These are phyloP conservation scores for Trypanosoma brucei DNA, from an alignment of 208 protist species.

Conservation along the genomic window DNA sequence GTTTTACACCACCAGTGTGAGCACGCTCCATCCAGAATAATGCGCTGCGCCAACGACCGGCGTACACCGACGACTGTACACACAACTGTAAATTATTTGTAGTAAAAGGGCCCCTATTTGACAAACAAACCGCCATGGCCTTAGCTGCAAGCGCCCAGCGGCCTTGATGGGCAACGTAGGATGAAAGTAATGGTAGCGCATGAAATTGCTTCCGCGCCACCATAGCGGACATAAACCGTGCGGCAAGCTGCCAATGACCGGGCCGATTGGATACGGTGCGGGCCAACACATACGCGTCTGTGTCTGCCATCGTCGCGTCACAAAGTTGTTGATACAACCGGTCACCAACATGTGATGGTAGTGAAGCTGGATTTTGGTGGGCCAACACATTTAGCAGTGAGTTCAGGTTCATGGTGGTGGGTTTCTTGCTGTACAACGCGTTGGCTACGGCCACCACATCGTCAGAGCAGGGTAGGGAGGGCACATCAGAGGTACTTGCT, in stretches of 20 bases:
- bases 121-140: constrained; percentile 65
- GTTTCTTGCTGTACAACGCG: constrained; percentile 42
- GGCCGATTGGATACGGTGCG: constrained; percentile 60
- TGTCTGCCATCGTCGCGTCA: constrained; percentile 16
- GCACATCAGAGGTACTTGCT: background rate
- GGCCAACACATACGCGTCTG: constrained; percentile 50
- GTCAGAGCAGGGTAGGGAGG: background rate
- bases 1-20: constrained; percentile 27
- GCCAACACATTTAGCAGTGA: constrained; percentile 45
- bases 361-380: background rate
- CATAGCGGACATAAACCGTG: constrained; percentile 60
- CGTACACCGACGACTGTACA: constrained; percentile 51
- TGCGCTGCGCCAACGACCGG: constrained; percentile 64
- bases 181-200: constrained; percentile 42
- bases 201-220: constrained; percentile 43
- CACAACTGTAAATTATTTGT: constrained; percentile 44
- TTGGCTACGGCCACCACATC: constrained; percentile 16
- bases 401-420: constrained; percentile 70
- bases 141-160: constrained; percentile 42
- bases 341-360: constrained; percentile 1
- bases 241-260: constrained; percentile 44
- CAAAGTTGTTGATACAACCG: constrained; percentile 9
- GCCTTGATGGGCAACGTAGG: constrained; percentile 38
- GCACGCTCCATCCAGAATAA: constrained; percentile 82
- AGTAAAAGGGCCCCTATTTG: constrained; percentile 40